Conservation (phyloP, 2,329 filamentous ascomycete genomes). For the Nothomitra cinnamomea region DNA sequence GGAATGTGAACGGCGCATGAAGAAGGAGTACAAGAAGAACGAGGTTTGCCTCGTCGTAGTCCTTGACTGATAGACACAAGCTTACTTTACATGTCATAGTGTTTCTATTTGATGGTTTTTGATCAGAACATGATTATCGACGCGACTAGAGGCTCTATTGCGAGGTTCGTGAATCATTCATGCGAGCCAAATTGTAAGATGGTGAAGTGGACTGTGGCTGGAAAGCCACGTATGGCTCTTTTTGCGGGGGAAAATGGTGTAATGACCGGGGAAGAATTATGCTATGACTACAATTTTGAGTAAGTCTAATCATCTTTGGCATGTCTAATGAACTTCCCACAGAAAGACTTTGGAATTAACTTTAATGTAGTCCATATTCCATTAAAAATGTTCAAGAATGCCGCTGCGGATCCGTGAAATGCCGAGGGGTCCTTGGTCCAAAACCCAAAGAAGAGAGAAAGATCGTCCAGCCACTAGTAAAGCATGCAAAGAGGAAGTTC, state of each 20-base stretch:
- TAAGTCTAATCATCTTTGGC: slow-evolving; percentile 20
- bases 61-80: slow-evolving; percentile 5
- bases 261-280: slow-evolving; percentile 88
- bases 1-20: slow-evolving; percentile 89
- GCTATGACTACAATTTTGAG: slow-evolving; percentile 77
- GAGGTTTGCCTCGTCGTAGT: slow-evolving; percentile 42
- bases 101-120: slow-evolving; percentile 97
- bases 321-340: slow-evolving; percentile 10
- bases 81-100: slow-evolving; percentile 34
- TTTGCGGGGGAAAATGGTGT: slow-evolving; percentile 84
- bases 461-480: background rate
- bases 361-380: slow-evolving; percentile 31
- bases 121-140: slow-evolving; percentile 98
- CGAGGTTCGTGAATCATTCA: slow-evolving; percentile 94
- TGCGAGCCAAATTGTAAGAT: slow-evolving; percentile 94
- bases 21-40: slow-evolving; percentile 81
- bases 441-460: slow-evolving; percentile 30
- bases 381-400: slow-evolving; percentile 46
- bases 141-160: slow-evolving; percentile 86
- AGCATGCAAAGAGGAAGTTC: slow-evolving; percentile 14
- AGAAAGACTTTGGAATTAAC: slow-evolving; percentile 6
- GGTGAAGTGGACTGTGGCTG: slow-evolving; percentile 93
- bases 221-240: slow-evolving; percentile 87
- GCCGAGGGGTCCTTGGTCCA: slow-evolving; percentile 43
- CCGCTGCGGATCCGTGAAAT: slow-evolving; percentile 41